A percentile compares a stretch with the other conserved stretches of the same genome.
Evolutionary conservation across 306 rosid species (phyloP).

Genomic region (Coriaria nepalensis): DNA sequence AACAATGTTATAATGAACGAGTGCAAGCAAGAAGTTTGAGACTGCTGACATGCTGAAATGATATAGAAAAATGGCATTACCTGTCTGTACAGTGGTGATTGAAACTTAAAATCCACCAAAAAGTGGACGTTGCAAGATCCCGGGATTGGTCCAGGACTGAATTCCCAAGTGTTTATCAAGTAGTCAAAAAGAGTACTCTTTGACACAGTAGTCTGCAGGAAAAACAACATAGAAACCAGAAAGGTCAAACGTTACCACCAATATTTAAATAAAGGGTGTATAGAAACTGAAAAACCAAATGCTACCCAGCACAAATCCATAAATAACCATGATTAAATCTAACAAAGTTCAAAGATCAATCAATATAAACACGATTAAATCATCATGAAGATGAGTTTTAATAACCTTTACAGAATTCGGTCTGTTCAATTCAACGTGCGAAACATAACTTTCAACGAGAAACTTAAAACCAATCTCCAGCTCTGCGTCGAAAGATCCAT

Average conservation of each 20-base stretch:
- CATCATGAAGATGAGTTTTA: neutral
- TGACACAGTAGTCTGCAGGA: slow-evolving; percentile 58
- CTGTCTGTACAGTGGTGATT: slow-evolving; percentile 87
- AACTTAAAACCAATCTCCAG: slow-evolving; percentile 93
- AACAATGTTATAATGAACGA: no score
- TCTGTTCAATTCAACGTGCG: slow-evolving; percentile 65
- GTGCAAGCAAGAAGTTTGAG: neutral
- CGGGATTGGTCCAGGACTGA: slow-evolving; percentile 73
- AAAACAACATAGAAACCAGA: slow-evolving; percentile 13
- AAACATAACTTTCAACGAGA: slow-evolving; percentile 77
- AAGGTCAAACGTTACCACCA: neutral
- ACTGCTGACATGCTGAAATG: neutral
- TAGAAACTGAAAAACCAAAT: no score
- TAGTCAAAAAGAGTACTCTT: slow-evolving; percentile 66
- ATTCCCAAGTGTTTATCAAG: slow-evolving; percentile 86
- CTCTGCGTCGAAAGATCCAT: slow-evolving; percentile 94
- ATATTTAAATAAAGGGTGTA: no score
- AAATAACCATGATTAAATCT: no score
- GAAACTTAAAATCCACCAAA: slow-evolving; percentile 91
- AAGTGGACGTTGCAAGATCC: slow-evolving; percentile 77
- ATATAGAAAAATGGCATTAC: slow-evolving; percentile 24
- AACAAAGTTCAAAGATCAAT: no score
- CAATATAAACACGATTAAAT: neutral
- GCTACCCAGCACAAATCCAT: no score
- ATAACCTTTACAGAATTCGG: slow-evolving; percentile 70